Percentiles rank a stretch among this genome's conserved stretches.
Evolutionary conservation across 1,284 basidiomycete species (phyloP).

Genomic region (Erythrobasidium hasegawianum): DNA sequence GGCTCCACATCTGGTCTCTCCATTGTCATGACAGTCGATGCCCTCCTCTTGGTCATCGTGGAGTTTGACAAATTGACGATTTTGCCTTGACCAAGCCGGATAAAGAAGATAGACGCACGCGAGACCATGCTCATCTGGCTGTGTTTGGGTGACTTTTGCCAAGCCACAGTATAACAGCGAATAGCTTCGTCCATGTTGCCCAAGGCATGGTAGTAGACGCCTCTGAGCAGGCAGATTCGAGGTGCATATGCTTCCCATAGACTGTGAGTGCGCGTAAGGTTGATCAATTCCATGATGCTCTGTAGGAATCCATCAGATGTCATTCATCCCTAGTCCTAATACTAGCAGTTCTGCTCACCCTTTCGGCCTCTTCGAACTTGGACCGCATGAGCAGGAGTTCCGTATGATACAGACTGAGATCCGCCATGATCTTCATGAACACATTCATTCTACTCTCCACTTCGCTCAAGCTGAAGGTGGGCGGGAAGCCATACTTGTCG

Average conservation of each 20-base stretch:
- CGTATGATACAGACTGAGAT: slow-evolving; percentile 17
- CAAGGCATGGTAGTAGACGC: slow-evolving; percentile 6
- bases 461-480: background rate
- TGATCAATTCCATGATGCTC: slow-evolving; percentile 17
- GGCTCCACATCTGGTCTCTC: background rate
- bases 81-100: slow-evolving; percentile 11
- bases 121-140: slow-evolving; percentile 15
- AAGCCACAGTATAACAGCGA: slow-evolving; percentile 1
- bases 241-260: slow-evolving; percentile 17
- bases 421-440: background rate
- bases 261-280: slow-evolving; percentile 3
- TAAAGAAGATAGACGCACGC: slow-evolving; percentile 18
- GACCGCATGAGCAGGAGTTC: slow-evolving; percentile 30
- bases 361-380: slow-evolving; percentile 6
- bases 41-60: background rate
- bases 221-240: slow-evolving; percentile 8
- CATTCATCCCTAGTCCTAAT: background rate
- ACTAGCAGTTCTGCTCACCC: slow-evolving; percentile 3
- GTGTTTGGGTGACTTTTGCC: background rate
- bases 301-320: background rate
- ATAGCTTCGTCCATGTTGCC: slow-evolving; percentile 9
- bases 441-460: background rate
- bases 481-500: background rate
- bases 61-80: background rate
- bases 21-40: background rate